Evolutionary conservation across 495 filamentous ascomycete species (phyloP).

Genomic region (Thozetella sp.): DNA sequence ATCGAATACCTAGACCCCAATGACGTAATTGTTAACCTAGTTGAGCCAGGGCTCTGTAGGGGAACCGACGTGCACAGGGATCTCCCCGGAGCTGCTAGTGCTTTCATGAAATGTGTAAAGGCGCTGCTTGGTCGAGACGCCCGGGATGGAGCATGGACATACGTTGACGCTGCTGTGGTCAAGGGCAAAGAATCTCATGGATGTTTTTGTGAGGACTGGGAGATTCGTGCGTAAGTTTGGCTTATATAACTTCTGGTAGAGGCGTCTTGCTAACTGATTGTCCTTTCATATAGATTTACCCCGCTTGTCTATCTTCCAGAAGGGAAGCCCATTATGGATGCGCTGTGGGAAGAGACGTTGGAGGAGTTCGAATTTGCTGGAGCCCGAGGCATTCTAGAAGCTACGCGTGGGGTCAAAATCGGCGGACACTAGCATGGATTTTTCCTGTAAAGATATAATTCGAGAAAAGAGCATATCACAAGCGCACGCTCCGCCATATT

Average conservation of each 20-base stretch:
- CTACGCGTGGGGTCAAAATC: background rate
- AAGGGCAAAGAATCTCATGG: constrained; percentile 47
- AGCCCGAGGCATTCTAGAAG: constrained; percentile 30
- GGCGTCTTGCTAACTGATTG: constrained; percentile 5
- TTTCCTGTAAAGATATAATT: background rate
- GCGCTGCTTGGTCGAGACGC: constrained; percentile 24
- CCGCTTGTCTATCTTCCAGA: background rate
- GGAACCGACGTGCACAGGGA: constrained; percentile 42
- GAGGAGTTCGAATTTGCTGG: constrained; percentile 39
- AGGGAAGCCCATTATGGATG: constrained; percentile 24
- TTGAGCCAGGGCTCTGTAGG: constrained; percentile 43
- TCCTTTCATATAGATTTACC: constrained; percentile 18
- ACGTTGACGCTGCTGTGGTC: constrained; percentile 36
- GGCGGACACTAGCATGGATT: background rate
- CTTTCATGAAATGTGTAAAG: constrained; percentile 18
- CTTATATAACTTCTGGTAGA: background rate
- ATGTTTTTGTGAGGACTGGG: constrained; percentile 40
- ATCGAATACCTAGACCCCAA: constrained; percentile 39
- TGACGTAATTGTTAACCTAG: constrained; percentile 50
- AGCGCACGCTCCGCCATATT: too few relatives aligned
- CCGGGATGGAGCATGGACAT: constrained; percentile 32
- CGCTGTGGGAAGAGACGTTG: constrained; percentile 45
- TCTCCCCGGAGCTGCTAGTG: constrained; percentile 10
- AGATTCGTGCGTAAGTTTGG: constrained; percentile 37
- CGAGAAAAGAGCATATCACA: background rate